Evolutionary conservation across 2,329 filamentous ascomycete genomes (phyloP).

Genomic region (Aspergillus sp.): DNA sequence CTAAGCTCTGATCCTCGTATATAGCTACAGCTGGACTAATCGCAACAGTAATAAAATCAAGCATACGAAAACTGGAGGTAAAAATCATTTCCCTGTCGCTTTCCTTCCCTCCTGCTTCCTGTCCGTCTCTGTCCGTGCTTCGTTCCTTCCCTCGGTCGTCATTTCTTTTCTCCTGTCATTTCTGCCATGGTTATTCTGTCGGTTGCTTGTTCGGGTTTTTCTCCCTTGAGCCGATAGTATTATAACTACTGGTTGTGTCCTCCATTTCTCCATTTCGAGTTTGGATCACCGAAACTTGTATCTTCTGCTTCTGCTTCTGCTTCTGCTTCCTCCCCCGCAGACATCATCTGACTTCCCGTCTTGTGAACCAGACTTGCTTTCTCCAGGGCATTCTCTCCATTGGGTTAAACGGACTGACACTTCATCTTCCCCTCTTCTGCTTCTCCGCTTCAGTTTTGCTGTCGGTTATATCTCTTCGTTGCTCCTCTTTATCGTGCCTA

Average conservation of each 20-base stretch:
- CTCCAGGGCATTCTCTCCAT: background rate
- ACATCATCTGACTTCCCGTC: background rate
- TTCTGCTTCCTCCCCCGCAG: background rate
- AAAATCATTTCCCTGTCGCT: background rate
- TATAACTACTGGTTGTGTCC: too few relatives aligned
- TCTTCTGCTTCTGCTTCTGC: background rate
- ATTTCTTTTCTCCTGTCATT: background rate
- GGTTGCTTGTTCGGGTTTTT: background rate
- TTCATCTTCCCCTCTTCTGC: background rate
- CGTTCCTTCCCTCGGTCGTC: background rate
- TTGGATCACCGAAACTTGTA: background rate
- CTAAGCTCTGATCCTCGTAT: too few relatives aligned
- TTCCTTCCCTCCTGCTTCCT: background rate
- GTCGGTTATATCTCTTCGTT: conserved; percentile 1
- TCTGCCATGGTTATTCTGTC: background rate
- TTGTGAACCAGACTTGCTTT: background rate
- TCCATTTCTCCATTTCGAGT: background rate
- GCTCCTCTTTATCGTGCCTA: conserved; percentile 1
- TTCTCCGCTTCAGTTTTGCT: background rate
- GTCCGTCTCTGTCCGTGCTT: background rate
- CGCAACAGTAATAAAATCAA: background rate
- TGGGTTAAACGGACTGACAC: background rate
- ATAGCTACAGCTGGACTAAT: too few relatives aligned
- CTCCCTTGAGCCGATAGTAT: background rate
- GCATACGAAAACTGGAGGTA: background rate